These are phyloP conservation scores for Trichoderma simmonsii DNA, from an alignment of 2,329 filamentous ascomycete species.

Conservation along the genomic window DNA sequence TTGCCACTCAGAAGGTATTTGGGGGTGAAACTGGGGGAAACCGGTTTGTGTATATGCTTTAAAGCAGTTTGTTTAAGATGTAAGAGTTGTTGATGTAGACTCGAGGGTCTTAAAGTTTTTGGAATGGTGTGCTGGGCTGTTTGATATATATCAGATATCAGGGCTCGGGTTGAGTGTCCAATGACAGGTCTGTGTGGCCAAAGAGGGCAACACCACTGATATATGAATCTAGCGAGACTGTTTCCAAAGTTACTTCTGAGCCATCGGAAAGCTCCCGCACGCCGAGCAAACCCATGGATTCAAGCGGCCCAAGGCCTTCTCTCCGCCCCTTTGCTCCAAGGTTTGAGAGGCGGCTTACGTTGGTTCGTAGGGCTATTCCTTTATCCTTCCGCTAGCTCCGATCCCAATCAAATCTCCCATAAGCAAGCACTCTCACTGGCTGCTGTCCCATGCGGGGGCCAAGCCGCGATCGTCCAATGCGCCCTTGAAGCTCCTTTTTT, in stretches of 20 bases:
- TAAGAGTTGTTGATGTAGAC: neutral
- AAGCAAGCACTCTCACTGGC: constrained; percentile 4
- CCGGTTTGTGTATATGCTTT: neutral
- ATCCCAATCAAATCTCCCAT: neutral
- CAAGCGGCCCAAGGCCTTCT: constrained; percentile 20
- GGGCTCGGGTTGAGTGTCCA: neutral
- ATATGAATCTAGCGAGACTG: neutral
- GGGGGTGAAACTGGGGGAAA: neutral
- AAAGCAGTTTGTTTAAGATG: neutral
- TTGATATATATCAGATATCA: neutral
- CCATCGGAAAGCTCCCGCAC: constrained; percentile 24
- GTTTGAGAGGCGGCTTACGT: constrained; percentile 17
- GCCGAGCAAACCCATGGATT: constrained; percentile 21
- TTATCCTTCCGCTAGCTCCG: neutral
- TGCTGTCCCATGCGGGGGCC: neutral
- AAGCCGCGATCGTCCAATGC: constrained; percentile 23
- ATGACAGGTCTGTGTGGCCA: neutral
- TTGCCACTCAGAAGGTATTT: constrained; percentile 29
- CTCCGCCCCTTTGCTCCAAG: neutral
- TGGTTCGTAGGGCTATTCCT: neutral
- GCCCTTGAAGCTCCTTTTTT: neutral
- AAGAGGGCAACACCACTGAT: neutral
- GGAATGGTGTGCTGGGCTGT: neutral
- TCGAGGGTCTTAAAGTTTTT: neutral
- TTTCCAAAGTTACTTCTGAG: neutral